Base-by-base conservation (phyloP, 352 stramenopile species). In the Pilasporangium apinafurcum region DNA sequence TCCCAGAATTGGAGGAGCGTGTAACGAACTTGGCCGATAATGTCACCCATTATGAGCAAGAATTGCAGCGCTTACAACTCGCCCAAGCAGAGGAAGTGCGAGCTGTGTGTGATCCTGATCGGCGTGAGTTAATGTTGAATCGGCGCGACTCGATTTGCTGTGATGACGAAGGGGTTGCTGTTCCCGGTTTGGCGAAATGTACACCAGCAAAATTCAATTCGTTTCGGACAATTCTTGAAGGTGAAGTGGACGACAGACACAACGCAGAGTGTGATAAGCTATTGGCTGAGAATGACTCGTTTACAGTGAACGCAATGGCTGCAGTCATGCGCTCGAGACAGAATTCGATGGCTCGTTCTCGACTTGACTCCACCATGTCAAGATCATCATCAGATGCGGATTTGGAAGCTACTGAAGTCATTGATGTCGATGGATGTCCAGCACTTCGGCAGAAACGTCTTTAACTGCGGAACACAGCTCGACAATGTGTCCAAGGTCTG, bases 191-290 rank as follows among this genome's bases (percentile, higher is more conserved):
- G 22, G 74, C 74, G 3, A 67, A 75, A 26, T 83, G 78, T 53
- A 88, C 76, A 16, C 81, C 78, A 8, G 81, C 81, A 21, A 87
- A 85, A 37, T 93, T 93, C 37, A 89, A 87, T 43, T 93, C 78
- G 41, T 93, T 93, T 48, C 75, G 74, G 8, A 70, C 59, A 8
- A 75, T 77, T 24, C 66, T 62, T 1, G 68, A 81, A 51, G 63
- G 50, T 14, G 51, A 59, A 46, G 44, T 46, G 13, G 65, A 59
- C 4, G 56, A 68, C 17, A 49, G 33, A n/a, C n/a, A n/a, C n/a
- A n/a, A n/a, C n/a, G n/a, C n/a, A n/a, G n/a, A n/a, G n/a, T n/a
- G n/a, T n/a, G n/a, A n/a, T n/a, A n/a, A n/a, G n/a, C n/a, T n/a
- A n/a, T n/a, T n/a, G n/a, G n/a, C n/a, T n/a, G n/a, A n/a, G 12